A percentile compares a stretch with the other conserved stretches of the same genome.
Conservation (phyloP, 2,329 filamentous ascomycete genomes). For the Epichloe coenophiala region DNA sequence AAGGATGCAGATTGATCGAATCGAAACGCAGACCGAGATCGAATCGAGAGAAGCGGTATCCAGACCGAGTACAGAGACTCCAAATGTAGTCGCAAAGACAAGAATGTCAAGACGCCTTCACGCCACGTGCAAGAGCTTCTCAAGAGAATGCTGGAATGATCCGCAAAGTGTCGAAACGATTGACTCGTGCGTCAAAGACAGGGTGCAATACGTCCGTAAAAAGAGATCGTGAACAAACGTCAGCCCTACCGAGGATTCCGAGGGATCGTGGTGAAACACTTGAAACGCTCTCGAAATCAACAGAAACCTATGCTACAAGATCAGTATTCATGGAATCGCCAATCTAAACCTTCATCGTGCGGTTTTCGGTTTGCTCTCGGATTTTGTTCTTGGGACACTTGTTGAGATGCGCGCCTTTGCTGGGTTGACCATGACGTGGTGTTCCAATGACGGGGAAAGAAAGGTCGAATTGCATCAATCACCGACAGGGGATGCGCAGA, state of each 20-base stretch:
- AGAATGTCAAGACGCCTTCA: constrained; percentile 26
- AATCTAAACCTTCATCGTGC: background rate
- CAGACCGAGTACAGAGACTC: constrained; percentile 24
- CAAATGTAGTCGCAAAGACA: constrained; percentile 24
- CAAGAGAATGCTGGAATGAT: constrained; percentile 18
- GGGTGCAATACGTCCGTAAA: constrained; percentile 12
- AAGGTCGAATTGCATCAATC: background rate
- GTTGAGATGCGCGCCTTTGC: background rate
- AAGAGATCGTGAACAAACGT: constrained; percentile 16
- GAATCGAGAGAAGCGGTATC: constrained; percentile 23
- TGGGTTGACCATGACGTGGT: background rate
- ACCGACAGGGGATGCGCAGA: background rate
- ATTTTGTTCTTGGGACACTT: background rate
- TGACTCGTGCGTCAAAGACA: constrained; percentile 11
- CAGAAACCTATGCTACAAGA: constrained; percentile 20
- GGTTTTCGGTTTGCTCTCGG: background rate
- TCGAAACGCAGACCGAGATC: constrained; percentile 17
- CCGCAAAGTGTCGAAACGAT: constrained; percentile 7
- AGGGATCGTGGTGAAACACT: constrained; percentile 27
- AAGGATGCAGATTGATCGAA: constrained; percentile 16
- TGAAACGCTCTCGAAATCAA: constrained; percentile 28
- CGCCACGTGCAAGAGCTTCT: constrained; percentile 20
- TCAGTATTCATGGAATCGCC: constrained; percentile 11
- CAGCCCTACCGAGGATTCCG: constrained; percentile 25
- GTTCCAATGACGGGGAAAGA: background rate